These are phyloP conservation scores for Limonium bicolor DNA, from an alignment of 148 eudicot genomes.

Conservation along the genomic window DNA sequence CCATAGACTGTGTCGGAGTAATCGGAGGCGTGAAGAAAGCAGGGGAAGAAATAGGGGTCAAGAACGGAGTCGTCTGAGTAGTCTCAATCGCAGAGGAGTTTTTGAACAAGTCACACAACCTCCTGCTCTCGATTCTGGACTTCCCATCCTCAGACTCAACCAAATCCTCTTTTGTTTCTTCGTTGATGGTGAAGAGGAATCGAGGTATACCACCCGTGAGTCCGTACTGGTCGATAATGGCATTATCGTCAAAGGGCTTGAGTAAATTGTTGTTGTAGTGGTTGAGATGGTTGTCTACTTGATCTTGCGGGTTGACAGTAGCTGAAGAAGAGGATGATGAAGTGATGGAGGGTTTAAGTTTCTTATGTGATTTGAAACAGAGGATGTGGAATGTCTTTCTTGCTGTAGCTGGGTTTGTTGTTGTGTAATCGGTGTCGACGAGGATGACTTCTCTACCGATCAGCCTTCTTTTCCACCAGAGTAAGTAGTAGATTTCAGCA, in stretches of 20 bases:
- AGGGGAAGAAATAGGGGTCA: conserved; percentile 59
- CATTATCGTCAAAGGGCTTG: conserved; percentile 19
- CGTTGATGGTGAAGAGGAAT: conserved; percentile 59
- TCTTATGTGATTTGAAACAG: conserved; percentile 25
- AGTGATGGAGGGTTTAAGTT: conserved; percentile 16
- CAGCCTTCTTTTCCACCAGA: conserved; percentile 69
- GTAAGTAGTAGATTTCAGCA: conserved; percentile 61
- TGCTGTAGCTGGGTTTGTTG: conserved; percentile 7
- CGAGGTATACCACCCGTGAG: conserved; percentile 42
- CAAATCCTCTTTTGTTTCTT: conserved; percentile 69
- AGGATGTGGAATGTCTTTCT: conserved; percentile 25
- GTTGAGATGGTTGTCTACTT: conserved; percentile 13
- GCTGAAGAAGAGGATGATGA: conserved; percentile 9
- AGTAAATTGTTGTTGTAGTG: conserved; percentile 9
- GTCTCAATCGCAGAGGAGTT: too few species aligned
- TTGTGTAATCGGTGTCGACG: background rate
- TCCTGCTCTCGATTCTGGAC: conserved; percentile 19
- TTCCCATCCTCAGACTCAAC: conserved; percentile 53
- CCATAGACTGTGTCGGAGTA: conserved; percentile 27
- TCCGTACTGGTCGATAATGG: conserved; percentile 4
- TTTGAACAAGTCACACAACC: conserved; percentile 31
- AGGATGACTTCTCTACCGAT: conserved; percentile 11
- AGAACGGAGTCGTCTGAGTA: conserved; percentile 32
- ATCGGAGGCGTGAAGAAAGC: conserved; percentile 44
- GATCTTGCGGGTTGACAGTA: conserved; percentile 9